These are phyloP conservation scores for Lentinula lateritia DNA, from an alignment of 768 basidiomycete genomes.

Conservation along the genomic window DNA sequence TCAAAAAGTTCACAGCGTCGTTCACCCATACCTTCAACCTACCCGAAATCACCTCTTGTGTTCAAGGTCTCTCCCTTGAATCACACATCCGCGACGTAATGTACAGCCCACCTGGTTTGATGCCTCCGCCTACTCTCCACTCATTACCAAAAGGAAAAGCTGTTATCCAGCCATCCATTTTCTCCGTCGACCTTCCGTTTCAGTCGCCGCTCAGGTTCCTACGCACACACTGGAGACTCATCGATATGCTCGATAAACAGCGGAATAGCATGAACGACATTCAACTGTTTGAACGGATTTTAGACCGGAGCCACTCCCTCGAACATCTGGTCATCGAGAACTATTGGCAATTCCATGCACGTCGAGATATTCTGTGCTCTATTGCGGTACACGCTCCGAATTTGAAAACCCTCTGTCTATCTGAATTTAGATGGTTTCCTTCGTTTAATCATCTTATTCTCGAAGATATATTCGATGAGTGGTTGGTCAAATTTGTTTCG, in stretches of 20 bases:
- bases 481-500: not conserved
- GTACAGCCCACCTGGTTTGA: not conserved
- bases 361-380: not conserved
- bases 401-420: constrained; percentile 3
- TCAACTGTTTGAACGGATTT: not conserved
- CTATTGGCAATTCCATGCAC: not conserved
- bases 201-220: not conserved
- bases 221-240: not conserved
- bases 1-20: not conserved
- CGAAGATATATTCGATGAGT: constrained; percentile 6
- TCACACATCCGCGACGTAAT: not conserved
- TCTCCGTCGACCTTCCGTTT: not conserved
- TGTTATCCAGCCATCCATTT: not conserved
- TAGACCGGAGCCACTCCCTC: not conserved
- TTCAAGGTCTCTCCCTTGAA: not conserved
- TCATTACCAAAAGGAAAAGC: not conserved
- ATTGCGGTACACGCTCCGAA: constrained; percentile 1
- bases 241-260: not conserved
- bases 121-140: not conserved
- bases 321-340: constrained; percentile 4
- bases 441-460: not conserved
- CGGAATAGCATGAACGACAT: not conserved
- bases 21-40: not conserved
- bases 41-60: not conserved
- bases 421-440: constrained; percentile 3